Base-by-base conservation (phyloP, 108 stramenopile species). In the Aureococcus anophagefferens region DNA sequence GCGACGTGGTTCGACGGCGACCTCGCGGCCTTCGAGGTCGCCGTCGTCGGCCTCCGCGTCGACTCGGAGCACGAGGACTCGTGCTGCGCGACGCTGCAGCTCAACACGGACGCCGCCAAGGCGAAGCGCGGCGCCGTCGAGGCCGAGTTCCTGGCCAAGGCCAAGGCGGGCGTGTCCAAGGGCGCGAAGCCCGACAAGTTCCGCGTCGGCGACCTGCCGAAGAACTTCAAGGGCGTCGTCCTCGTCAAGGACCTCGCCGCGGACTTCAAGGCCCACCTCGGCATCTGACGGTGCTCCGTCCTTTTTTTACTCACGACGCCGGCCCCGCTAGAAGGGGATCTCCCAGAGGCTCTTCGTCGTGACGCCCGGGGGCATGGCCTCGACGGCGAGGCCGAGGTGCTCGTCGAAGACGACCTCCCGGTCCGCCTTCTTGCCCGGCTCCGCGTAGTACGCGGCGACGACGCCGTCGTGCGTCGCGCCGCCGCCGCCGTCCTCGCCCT, bases 351-450 rank as follows among this genome's bases (percentile, higher is more conserved):
- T 66, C 32, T 73, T 35, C 31, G 79, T 68, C 1, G 79, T 70
- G 31, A 73, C 59, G 21, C 86, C 86, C 16, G 36, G 30, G 7
- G 78, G 83, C 16, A 86, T 51, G 29, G 35, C 46, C 73, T 87
- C 85, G 16, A 86, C 79, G 32, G 87, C 87, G 28, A 86, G 74
- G n/a, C 87, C 85, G 33, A 87, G 70, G 14, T 76, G 72, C 16
- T 71, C 25, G 74, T 86, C 82, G 71, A 80, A 86, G 28, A 80
- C 78, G 29, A 80, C 79, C 59, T 67, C 35, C 32, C 33, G 0
- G 18, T 71, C 77, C 17, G 66, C 4, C 0, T 71, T 74, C 37
- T 79, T 66, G 34, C 76, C 37, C 0, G 79, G 74, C 16, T 79
- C 83, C 4, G 83, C 82, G 59, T 71, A 83, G 71, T 84, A 86